phyloP scores from a whole-genome alignment of 805 yeast genomes.

The Candida chauliodis region DNA sequence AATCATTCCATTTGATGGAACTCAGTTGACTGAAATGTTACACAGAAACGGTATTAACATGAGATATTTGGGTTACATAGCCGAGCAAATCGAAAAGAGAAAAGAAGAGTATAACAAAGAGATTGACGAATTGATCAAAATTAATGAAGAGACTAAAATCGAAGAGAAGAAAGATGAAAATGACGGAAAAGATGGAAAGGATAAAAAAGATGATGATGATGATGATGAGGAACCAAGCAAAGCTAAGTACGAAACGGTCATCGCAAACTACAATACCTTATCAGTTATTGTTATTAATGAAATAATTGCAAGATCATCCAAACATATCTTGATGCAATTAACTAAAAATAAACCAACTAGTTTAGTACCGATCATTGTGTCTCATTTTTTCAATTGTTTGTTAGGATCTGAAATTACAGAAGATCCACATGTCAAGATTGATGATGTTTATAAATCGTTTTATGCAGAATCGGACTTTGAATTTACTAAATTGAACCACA shows the following conservation, averaged over 20 bases:
- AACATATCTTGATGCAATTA: constrained; percentile 62
- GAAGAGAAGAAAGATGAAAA: constrained; percentile 17
- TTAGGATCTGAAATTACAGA: constrained; percentile 50
- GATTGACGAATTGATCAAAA: constrained; percentile 17
- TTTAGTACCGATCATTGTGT: constrained; percentile 56
- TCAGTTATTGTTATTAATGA: constrained; percentile 53
- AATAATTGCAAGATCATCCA: constrained; percentile 74
- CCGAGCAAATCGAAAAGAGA: constrained; percentile 27
- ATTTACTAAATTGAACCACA: constrained; percentile 46
- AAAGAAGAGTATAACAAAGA: constrained; percentile 17
- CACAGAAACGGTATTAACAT: constrained; percentile 84
- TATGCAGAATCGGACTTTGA: constrained; percentile 40
- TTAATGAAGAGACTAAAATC: constrained; percentile 24
- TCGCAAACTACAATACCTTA: constrained; percentile 46
- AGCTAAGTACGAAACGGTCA: constrained; percentile 40
- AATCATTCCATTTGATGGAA: constrained; percentile 77
- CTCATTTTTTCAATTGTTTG: constrained; percentile 70
- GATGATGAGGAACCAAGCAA: constrained; percentile 27
- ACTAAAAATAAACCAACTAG: constrained; percentile 47
- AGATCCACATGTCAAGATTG: constrained; percentile 37
- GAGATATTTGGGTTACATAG: constrained; percentile 77
- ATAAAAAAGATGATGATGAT: constrained; percentile 21
- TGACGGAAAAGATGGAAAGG: constrained; percentile 17
- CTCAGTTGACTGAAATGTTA: constrained; percentile 60
- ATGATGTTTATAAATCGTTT: constrained; percentile 37